Conservation (phyloP, 202 grass and related monocot species). For the Setaria viridis region DNA sequence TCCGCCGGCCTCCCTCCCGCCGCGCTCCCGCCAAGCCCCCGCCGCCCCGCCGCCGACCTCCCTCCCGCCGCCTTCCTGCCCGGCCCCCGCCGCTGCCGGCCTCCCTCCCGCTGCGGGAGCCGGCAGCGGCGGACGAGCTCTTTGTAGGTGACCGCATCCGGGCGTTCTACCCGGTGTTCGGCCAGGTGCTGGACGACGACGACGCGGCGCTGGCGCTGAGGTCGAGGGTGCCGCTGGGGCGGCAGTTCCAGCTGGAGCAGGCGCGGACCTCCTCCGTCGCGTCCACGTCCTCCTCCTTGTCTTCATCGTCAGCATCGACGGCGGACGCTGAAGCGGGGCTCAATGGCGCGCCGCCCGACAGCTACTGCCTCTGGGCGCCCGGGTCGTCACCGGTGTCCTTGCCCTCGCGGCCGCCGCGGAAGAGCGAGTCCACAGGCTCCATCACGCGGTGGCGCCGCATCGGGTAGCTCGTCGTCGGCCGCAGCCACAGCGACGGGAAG, state of each 20-base stretch:
- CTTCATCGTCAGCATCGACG: neutral
- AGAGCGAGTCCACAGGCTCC: conserved; percentile 85
- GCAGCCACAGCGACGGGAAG: conserved; percentile 83
- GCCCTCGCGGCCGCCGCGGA: conserved; percentile 47
- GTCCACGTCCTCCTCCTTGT: conserved; percentile 52
- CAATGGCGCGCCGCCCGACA: conserved; percentile 58
- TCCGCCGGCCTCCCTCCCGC: too few species aligned
- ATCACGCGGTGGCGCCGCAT: conserved; percentile 80
- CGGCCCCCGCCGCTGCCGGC: too few species aligned
- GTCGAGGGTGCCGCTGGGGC: conserved; percentile 53
- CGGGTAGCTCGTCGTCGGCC: conserved; percentile 72
- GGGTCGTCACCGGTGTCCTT: conserved; percentile 54
- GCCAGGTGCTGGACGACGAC: conserved; percentile 46
- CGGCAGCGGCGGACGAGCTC: conserved; percentile 44
- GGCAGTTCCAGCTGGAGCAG: conserved; percentile 63
- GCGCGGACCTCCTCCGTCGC: conserved; percentile 62
- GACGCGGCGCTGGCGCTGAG: neutral
- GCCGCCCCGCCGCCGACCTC: too few species aligned
- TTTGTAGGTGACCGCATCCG: conserved; percentile 60
- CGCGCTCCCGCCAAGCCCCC: too few species aligned
- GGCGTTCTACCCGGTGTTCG: conserved; percentile 85
- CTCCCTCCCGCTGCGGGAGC: neutral
- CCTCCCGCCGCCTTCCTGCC: too few species aligned
- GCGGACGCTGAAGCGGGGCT: conserved; percentile 26
- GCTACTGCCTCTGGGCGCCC: conserved; percentile 86